Conservation (phyloP, 2,329 filamentous ascomycete species). For the Xylaria sp. region DNA sequence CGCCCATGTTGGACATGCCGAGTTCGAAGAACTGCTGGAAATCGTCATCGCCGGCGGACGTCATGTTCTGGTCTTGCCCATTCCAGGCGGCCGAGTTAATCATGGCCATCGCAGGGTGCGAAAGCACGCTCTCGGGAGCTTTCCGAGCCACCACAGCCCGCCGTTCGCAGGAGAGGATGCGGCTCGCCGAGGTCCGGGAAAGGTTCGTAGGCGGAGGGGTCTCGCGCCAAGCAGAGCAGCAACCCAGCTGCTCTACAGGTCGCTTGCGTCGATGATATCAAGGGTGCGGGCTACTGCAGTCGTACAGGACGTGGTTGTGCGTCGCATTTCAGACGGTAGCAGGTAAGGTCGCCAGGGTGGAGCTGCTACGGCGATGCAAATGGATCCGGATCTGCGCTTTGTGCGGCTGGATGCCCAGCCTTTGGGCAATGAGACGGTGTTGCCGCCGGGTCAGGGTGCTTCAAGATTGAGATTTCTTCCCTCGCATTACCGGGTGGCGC, state of each 20-base stretch:
- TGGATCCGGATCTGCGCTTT: conserved; percentile 5
- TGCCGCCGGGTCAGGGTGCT: neutral
- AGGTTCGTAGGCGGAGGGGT: conserved; percentile 13
- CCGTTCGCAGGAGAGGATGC: conserved; percentile 13
- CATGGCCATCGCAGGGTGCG: conserved; percentile 51
- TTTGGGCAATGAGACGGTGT: neutral
- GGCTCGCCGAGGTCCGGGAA: conserved; percentile 19
- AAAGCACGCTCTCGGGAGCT: conserved; percentile 10
- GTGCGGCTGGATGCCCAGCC: neutral
- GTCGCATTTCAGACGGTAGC: conserved; percentile 20
- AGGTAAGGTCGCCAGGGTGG: conserved; percentile 9
- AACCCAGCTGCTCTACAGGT: neutral
- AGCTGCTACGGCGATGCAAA: conserved; percentile 19
- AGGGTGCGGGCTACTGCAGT: conserved; percentile 20
- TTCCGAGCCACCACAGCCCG: conserved; percentile 19
- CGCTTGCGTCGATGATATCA: neutral
- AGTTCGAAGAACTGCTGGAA: conserved; percentile 73
- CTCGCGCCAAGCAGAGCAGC: neutral
- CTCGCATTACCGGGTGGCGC: conserved; percentile 7
- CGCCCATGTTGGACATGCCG: conserved; percentile 62
- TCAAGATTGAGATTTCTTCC: neutral
- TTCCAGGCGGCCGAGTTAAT: conserved; percentile 67
- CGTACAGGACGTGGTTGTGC: conserved; percentile 18
- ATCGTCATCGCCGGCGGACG: conserved; percentile 65
- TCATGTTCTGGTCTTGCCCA: conserved; percentile 65